These are phyloP conservation scores for Moelleriella libera DNA, from an alignment of 2,329 filamentous ascomycete species.

Conservation along the genomic window DNA sequence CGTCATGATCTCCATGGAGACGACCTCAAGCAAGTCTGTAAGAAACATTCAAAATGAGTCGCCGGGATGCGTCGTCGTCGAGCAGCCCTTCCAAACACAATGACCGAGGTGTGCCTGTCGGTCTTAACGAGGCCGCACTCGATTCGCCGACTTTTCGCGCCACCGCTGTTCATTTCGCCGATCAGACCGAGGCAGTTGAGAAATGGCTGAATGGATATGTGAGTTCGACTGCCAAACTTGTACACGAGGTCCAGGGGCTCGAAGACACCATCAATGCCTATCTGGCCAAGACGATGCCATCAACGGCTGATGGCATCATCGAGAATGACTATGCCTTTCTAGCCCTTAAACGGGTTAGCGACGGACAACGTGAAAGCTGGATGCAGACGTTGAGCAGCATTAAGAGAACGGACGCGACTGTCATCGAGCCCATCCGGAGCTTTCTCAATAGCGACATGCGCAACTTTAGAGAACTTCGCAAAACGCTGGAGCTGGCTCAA, in stretches of 20 bases:
- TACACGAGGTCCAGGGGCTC: conserved; percentile 53
- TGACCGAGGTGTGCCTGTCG: conserved; percentile 50
- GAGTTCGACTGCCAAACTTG: conserved; percentile 37
- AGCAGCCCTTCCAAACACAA: conserved; percentile 6
- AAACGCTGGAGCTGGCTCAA: conserved; percentile 64
- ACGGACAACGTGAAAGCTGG: conserved; percentile 84
- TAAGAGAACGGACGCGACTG: conserved; percentile 61
- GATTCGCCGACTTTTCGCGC: conserved; percentile 94
- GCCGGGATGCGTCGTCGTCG: background rate
- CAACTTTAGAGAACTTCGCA: conserved; percentile 73
- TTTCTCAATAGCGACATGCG: conserved; percentile 72
- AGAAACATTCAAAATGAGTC: background rate
- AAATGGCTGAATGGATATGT: conserved; percentile 67
- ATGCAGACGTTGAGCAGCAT: conserved; percentile 56
- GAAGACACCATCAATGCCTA: conserved; percentile 71
- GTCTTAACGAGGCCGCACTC: conserved; percentile 85
- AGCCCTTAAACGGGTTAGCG: conserved; percentile 70
- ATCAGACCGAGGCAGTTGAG: conserved; percentile 84
- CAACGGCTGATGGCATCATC: conserved; percentile 68
- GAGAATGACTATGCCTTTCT: conserved; percentile 92
- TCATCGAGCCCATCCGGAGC: conserved; percentile 66
- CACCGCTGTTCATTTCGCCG: conserved; percentile 70
- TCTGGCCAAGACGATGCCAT: conserved; percentile 60
- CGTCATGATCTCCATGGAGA: too few species aligned
- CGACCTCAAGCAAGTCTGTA: too few species aligned